These are phyloP conservation scores for Huntiella savannae DNA, from an alignment of 2,329 filamentous ascomycete species.

Conservation along the genomic window DNA sequence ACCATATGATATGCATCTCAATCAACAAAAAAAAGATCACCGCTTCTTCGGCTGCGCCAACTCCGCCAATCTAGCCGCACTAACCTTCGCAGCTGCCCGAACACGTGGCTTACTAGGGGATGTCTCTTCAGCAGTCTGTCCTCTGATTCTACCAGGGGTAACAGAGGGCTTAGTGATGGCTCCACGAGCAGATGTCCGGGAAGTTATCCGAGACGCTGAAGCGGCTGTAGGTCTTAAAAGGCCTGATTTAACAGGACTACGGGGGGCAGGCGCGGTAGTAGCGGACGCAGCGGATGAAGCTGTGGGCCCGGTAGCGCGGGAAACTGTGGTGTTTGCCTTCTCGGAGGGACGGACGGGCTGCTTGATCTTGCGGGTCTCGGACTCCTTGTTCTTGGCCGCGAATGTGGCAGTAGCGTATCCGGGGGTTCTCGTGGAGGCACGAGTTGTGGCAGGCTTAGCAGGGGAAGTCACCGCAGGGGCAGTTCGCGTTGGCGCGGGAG, in stretches of 20 bases:
- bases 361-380: constrained; percentile 8
- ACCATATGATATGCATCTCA: neutral
- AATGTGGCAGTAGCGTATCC: constrained; percentile 9
- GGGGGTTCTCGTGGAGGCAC: neutral
- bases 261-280: neutral
- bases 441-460: neutral
- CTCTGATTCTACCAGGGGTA: neutral
- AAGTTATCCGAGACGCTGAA: neutral
- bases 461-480: neutral
- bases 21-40: constrained; percentile 1
- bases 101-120: neutral
- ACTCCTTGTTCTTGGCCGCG: constrained; percentile 8
- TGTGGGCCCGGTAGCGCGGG: neutral
- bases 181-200: neutral
- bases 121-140: neutral
- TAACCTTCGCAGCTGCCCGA: constrained; percentile 4
- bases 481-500: constrained; percentile 1
- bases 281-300: neutral
- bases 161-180: neutral
- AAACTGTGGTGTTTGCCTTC: constrained; percentile 7
- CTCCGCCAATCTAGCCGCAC: constrained; percentile 6
- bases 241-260: neutral
- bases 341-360: constrained; percentile 10
- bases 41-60: constrained; percentile 8
- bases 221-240: neutral